Conservation (phyloP, 192 early-diverging fungal species). For the Backusella macrospora region DNA sequence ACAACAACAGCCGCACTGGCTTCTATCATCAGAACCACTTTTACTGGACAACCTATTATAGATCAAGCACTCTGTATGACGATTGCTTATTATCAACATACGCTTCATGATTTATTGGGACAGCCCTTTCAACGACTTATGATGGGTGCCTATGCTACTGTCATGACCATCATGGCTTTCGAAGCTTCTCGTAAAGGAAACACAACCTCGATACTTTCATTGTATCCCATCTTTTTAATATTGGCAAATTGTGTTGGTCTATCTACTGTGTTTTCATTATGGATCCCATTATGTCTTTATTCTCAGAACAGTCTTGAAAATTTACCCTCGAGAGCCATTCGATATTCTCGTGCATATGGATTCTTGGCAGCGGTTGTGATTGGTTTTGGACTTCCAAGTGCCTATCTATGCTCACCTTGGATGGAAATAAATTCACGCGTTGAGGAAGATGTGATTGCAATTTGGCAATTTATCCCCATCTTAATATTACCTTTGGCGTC, state of each 20-base stretch:
- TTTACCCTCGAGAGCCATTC: not conserved
- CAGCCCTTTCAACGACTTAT: not conserved
- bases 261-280: slow-evolving; percentile 6
- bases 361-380: not conserved
- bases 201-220: not conserved
- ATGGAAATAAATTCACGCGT: not conserved
- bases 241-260: slow-evolving; percentile 14
- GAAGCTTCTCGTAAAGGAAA: slow-evolving; percentile 19
- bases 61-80: not conserved
- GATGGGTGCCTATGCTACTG: slow-evolving; percentile 7
- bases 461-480: slow-evolving; percentile 14
- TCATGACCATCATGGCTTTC: slow-evolving; percentile 13
- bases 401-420: not conserved
- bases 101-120: slow-evolving; percentile 19
- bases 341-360: not conserved
- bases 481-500: not conserved
- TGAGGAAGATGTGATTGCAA: not conserved
- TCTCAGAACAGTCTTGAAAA: not conserved
- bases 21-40: not conserved
- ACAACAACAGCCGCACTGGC: not conserved
- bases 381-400: slow-evolving; percentile 8
- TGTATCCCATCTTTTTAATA: not conserved
- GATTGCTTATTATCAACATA: slow-evolving; percentile 17
- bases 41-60: not conserved
- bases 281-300: slow-evolving; percentile 23